Evolutionary conservation across 208 protist species (phyloP).

Genomic region (Kentomonas sorsogonicus): DNA sequence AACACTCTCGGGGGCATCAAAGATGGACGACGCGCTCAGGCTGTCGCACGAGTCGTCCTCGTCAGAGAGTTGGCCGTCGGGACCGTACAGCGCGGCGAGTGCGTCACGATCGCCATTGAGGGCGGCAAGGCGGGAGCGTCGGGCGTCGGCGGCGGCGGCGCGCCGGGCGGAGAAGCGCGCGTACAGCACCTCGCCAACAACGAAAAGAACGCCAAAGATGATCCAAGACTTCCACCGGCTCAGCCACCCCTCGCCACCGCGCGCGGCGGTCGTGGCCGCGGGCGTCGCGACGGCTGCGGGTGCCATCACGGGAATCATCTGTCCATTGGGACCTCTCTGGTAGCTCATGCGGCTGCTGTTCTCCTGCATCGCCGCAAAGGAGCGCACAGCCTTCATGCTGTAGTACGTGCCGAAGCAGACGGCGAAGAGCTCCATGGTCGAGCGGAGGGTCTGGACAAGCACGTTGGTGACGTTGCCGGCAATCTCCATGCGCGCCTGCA

Average conservation of each 20-base stretch:
- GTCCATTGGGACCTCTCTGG: slow-evolving; percentile 18
- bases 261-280: slow-evolving; percentile 10
- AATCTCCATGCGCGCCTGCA: slow-evolving; percentile 74
- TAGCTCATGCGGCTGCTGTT: slow-evolving; percentile 7
- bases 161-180: slow-evolving; percentile 24
- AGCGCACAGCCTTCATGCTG: slow-evolving; percentile 74
- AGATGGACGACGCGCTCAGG: too few relatives aligned
- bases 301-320: slow-evolving; percentile 22
- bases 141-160: too few relatives aligned
- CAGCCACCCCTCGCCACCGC: slow-evolving; percentile 7
- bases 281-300: slow-evolving; percentile 2
- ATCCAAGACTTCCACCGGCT: slow-evolving; percentile 50
- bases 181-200: slow-evolving; percentile 59
- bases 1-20: too few relatives aligned
- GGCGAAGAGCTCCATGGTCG: slow-evolving; percentile 68
- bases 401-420: slow-evolving; percentile 86
- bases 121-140: too few relatives aligned
- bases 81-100: too few relatives aligned
- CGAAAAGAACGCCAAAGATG: slow-evolving; percentile 47
- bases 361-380: slow-evolving; percentile 49
- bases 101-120: too few relatives aligned
- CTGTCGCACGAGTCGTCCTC: too few relatives aligned
- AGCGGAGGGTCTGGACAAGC: slow-evolving; percentile 71
- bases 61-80: too few relatives aligned
- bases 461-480: slow-evolving; percentile 70